Percentiles rank a stretch among this genome's conserved stretches.
Conservation (phyloP, 345 rosid genomes). For the Iberis pinnata region DNA sequence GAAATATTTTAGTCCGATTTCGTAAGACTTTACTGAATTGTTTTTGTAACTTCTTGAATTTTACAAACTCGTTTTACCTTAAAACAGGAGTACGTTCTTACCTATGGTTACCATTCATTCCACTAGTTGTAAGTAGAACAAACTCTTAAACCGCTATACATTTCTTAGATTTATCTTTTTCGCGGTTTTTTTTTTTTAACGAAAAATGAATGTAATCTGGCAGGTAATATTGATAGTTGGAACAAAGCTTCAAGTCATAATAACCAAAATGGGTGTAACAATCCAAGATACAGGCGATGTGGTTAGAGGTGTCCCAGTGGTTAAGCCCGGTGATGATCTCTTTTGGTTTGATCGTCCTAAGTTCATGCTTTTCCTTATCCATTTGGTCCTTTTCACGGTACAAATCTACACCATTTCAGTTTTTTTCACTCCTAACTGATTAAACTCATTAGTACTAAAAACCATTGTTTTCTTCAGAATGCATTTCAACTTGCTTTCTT, state of each 20-base stretch:
- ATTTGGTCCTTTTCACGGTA: constrained; percentile 82
- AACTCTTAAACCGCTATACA: background rate
- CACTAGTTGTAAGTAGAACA: constrained; percentile 49
- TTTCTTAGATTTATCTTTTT: background rate
- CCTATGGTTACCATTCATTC: constrained; percentile 77
- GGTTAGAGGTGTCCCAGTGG: constrained; percentile 86
- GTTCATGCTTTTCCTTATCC: constrained; percentile 72
- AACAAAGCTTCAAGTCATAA: constrained; percentile 74
- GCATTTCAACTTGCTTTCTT: constrained; percentile 85
- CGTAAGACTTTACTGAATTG: constrained; percentile 12
- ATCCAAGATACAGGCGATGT: constrained; percentile 83
- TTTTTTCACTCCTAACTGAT: background rate
- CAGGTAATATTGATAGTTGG: constrained; percentile 70
- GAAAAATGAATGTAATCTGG: constrained; percentile 9
- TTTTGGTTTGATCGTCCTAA: constrained; percentile 87
- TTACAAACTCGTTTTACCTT: constrained; percentile 4
- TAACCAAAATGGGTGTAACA: constrained; percentile 68
- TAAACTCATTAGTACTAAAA: constrained; percentile 2
- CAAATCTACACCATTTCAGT: background rate
- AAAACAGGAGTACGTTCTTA: constrained; percentile 50
- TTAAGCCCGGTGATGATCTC: constrained; percentile 84
- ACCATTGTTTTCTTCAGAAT: constrained; percentile 43
- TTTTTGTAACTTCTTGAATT: constrained; percentile 4
- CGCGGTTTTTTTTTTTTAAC: background rate
- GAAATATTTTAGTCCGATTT: no score